phyloP scores from a whole-genome alignment of 805 yeast genomes.

The Starmerella sirachaensis region DNA sequence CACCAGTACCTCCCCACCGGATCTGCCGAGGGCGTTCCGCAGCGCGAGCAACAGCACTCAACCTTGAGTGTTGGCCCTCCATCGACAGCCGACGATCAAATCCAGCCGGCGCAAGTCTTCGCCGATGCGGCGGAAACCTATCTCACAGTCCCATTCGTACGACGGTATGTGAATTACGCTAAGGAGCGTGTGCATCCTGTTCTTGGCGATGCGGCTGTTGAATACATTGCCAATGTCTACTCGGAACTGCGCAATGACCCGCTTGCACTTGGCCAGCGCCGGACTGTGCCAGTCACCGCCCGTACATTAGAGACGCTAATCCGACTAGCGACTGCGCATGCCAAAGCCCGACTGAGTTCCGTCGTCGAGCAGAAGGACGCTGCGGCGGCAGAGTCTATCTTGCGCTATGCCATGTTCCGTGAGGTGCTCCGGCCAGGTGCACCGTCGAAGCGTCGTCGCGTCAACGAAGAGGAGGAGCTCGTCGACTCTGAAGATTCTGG shows the following conservation, averaged over 20 bases:
- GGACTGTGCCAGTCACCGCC: constrained; percentile 94
- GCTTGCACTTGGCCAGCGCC: constrained; percentile 31
- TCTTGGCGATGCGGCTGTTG: constrained; percentile 63
- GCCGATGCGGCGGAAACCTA: constrained; percentile 36
- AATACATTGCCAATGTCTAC: constrained; percentile 68
- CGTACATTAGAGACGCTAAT: constrained; percentile 93
- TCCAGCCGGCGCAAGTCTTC: constrained; percentile 38
- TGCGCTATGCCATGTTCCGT: constrained; percentile 76
- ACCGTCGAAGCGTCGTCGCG: constrained; percentile 26
- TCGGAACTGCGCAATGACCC: constrained; percentile 72
- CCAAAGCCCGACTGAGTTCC: constrained; percentile 78
- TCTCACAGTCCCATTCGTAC: constrained; percentile 70
- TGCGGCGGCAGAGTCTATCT: constrained; percentile 66
- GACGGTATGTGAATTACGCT: constrained; percentile 88
- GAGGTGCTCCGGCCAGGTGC: constrained; percentile 42
- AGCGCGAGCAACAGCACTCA: constrained; percentile 60
- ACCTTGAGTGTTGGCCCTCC: constrained; percentile 68
- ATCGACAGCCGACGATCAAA: constrained; percentile 30
- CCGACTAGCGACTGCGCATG: constrained; percentile 92
- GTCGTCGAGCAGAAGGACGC: constrained; percentile 70
- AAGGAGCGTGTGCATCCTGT: constrained; percentile 77
- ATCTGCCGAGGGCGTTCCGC: constrained; percentile 82
- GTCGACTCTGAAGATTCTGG: constrained; percentile 24
- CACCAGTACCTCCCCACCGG: constrained; percentile 86
- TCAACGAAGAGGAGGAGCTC: constrained; percentile 23